Evolutionary conservation across 768 basidiomycete genomes (phyloP).

Genomic region (Xerocomus spinulosus): DNA sequence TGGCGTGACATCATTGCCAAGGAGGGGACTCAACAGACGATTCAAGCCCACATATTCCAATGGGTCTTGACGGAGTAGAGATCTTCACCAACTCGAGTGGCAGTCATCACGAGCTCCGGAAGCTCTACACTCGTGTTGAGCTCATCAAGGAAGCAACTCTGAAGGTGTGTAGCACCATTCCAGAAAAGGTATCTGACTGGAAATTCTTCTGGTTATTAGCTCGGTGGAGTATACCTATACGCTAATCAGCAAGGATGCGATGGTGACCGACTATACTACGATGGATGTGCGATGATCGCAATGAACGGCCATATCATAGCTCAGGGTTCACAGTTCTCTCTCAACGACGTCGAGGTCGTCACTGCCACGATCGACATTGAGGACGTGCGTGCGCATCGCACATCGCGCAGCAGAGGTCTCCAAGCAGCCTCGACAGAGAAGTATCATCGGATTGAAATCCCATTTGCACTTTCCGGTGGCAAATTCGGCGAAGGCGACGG

Average conservation of each 20-base stretch:
- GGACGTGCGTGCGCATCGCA: conserved; percentile 87
- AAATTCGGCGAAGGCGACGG: conserved; percentile 62
- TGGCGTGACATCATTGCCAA: no score
- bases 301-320: conserved; percentile 90
- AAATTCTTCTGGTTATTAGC: conserved; percentile 40
- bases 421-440: conserved; percentile 75
- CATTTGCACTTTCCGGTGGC: conserved; percentile 73
- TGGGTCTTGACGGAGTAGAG: conserved; percentile 98
- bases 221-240: conserved; percentile 95
- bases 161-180: conserved; percentile 53
- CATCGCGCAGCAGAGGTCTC: conserved; percentile 78
- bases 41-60: conserved; percentile 86
- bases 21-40: neutral
- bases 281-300: conserved; percentile 95
- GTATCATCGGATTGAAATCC: conserved; percentile 81
- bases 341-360: conserved; percentile 94
- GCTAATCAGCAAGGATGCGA: conserved; percentile 99
- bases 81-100: conserved; percentile 99
- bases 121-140: conserved; percentile 85
- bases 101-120: conserved; percentile 97
- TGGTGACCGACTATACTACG: conserved; percentile 96
- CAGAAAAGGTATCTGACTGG: neutral
- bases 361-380: conserved; percentile 97
- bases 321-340: conserved; percentile 95
- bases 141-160: conserved; percentile 95